Percentiles rank a stretch among this genome's conserved stretches.
phyloP scores from a whole-genome alignment of 441 rosid genomes.

The Syzygium syzygioides region DNA sequence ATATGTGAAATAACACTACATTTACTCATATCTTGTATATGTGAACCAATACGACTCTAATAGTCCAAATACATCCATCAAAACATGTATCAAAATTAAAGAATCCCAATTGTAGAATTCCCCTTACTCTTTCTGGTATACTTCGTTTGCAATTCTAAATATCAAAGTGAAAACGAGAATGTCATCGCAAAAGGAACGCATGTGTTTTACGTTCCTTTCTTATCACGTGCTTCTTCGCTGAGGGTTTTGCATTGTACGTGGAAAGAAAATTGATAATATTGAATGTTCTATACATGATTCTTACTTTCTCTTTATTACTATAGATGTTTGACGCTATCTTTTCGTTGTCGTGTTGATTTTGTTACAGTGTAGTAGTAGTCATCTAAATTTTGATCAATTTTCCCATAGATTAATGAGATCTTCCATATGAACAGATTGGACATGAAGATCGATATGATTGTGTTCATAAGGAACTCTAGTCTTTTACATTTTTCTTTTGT shows the following conservation, averaged over 20 bases:
- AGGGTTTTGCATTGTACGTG: not conserved
- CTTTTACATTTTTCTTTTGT: too few relatives aligned
- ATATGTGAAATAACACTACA: not conserved
- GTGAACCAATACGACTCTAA: not conserved
- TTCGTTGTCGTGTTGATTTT: not conserved
- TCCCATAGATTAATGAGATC: not conserved
- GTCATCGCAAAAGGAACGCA: not conserved
- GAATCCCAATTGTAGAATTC: not conserved
- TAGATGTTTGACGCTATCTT: fast-evolving
- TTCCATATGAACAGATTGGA: too few relatives aligned
- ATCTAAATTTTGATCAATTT: not conserved
- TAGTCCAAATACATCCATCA: fast-evolving
- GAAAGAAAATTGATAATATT: not conserved
- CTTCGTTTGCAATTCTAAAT: not conserved
- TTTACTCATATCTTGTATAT: not conserved
- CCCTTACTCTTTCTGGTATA: too few relatives aligned
- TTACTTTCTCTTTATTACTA: not conserved
- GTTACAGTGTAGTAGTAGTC: not conserved
- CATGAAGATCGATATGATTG: too few relatives aligned
- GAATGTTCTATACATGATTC: not conserved
- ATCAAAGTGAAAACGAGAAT: not conserved
- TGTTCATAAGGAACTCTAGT: too few relatives aligned
- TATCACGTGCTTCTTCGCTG: too few relatives aligned
- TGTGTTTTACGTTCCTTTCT: too few relatives aligned
- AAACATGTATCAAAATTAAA: not conserved